Base-by-base conservation (phyloP, 257 asterid genomes). In the Eustoma russellianum region DNA sequence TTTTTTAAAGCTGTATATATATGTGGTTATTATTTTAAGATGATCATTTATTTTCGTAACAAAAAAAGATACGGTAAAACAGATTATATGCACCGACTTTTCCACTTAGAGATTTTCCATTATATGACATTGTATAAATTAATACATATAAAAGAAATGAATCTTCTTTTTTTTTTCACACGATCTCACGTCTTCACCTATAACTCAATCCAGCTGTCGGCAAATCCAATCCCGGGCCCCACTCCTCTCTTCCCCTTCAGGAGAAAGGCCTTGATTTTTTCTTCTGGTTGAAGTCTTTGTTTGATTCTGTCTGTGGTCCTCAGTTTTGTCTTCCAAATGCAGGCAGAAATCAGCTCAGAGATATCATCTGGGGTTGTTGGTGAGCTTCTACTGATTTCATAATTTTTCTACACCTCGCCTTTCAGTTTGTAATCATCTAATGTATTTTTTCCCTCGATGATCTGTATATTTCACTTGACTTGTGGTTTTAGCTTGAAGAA, bases 331-430 rank as follows among this genome's bases (percentile, higher is more conserved):
- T 60, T 41, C 43, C 14, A 11, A 74, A 62, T 68, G 75, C 67
- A 60, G 57, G 75, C 46, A 60, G 73, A 69, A 30, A 80, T 80
- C 87, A 83, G 71, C 48, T 70, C 93, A 7, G 90, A 83, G 67
- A 87, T 76, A 61, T 68, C 93, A 35, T 78, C 93, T 5, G 65
- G 56, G 35, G 85, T 86, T 65, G 85, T 83, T 15, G 93, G 95
- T 86, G 66, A 78, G 74, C 69, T 71, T 66, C 60, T 14, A 41
- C 59, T 24, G 15, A 55, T 41, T 41, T 14, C 13, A n/a, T 15
- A 16, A 24, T 58, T 50, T 44, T 43, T 55, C 12, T 28, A 1
- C 40, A 3, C 30, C 13, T 51, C 35, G 4, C 44, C 9, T 28
- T 14, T 55, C 24, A 38, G 14, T 68, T 24, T n/a, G 9, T 16